Evolutionary conservation across 306 rosid species (phyloP).

Genomic region (Ceratonia siliqua): DNA sequence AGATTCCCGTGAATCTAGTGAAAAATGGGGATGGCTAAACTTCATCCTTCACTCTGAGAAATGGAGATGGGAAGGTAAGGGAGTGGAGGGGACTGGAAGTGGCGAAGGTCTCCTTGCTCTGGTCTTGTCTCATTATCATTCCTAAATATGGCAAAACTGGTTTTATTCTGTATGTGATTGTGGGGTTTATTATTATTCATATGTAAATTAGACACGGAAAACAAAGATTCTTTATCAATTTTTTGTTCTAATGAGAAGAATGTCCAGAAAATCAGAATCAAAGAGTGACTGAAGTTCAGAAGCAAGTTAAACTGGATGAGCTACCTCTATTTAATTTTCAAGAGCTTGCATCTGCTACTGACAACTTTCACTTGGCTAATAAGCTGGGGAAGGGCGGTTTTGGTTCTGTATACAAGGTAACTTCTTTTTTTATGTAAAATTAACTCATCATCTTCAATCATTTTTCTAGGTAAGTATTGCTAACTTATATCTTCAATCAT

Average conservation of each 20-base stretch:
- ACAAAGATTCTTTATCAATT: background rate
- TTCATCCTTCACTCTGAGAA: no score
- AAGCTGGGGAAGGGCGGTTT: slow-evolving; percentile 42
- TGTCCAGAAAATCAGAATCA: slow-evolving; percentile 21
- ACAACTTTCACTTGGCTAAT: slow-evolving; percentile 36
- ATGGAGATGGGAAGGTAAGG: no score
- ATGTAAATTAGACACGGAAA: slow-evolving; percentile 15
- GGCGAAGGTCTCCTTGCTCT: no score
- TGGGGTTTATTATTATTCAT: background rate
- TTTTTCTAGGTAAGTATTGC: no score
- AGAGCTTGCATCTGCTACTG: slow-evolving; percentile 45
- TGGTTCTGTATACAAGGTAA: slow-evolving; percentile 46
- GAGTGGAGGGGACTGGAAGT: no score
- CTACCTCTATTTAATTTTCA: slow-evolving; percentile 41
- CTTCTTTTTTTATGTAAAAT: background rate
- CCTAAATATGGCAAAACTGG: no score
- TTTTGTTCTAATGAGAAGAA: background rate
- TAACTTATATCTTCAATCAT: background rate
- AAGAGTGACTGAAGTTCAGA: slow-evolving; percentile 10
- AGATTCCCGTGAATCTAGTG: no score
- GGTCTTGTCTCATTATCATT: no score
- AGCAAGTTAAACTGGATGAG: slow-evolving; percentile 44
- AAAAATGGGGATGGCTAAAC: no score
- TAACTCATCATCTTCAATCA: background rate
- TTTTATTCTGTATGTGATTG: background rate